Base-by-base conservation (phyloP, 2,329 filamentous ascomycete genomes). In the Xylaria sp. region DNA sequence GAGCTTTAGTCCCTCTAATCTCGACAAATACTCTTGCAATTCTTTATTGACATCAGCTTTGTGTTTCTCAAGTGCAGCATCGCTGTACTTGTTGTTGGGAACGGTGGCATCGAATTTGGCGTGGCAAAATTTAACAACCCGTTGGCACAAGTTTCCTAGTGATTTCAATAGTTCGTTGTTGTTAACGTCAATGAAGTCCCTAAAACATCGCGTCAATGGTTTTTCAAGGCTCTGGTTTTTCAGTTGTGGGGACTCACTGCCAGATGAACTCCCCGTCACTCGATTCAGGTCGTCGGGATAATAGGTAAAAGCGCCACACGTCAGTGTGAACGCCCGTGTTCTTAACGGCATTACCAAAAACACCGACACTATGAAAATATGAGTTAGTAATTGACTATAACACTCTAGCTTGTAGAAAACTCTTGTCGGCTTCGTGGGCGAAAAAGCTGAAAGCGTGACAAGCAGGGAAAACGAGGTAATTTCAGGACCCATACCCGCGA, bases 291-390 rank as follows among this genome's bases (percentile, higher is more conserved):
- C 93, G 87, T 75, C 91, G 89, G 44, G 92, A 90, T 37, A 97
- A 83, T 21, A 97, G 85, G 79, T 95, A 97, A 78, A 94, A 97
- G 68, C 93, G 85, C 92, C 93, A 97, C n/a, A 97, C 91, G 65
- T 94, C 91, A 0, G 92, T 82, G 15, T 90, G 85, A 17, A 97
- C 85, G 19, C 92, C 93, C 8, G 92, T 97, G 57, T 96, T 89
- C 77, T 90, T 90, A 47, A 92, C 93, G 71, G 91, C 92, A 78
- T 91, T 93, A 52, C 93, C 93, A 72, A 97, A 97, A 1, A 97
- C 93, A 9, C 63, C 63, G 13, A 66, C 63, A 15, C 54, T 58
- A 25, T 37, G 43, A 23, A 10, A 49, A 19, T n/a, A 31, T 6
- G 37, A 38, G 27, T 62, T 44, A 62, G 48, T n/a, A 37, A 31